These are phyloP conservation scores for Thelonectria blattea DNA, from an alignment of 2,329 filamentous ascomycete species.

Conservation along the genomic window DNA sequence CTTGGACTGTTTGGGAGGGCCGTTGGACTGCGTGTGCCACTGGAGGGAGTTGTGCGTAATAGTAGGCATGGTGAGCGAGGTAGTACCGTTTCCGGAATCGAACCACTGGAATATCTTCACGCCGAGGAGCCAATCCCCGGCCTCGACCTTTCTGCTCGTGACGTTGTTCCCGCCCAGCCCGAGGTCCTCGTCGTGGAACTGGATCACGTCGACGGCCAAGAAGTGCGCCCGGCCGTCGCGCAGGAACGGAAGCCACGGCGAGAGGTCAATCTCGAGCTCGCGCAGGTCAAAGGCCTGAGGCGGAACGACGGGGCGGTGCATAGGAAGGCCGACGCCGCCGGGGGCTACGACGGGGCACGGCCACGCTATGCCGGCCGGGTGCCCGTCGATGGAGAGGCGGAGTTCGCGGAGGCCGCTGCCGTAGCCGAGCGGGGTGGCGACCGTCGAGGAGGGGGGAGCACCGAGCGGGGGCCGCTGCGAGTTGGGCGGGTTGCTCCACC, in stretches of 20 bases:
- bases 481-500: slow-evolving; percentile 79
- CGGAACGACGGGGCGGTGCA: slow-evolving; percentile 81
- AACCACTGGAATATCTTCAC: slow-evolving; percentile 6
- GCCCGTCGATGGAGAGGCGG: slow-evolving; percentile 75
- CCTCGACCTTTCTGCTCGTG: not conserved
- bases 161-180: slow-evolving; percentile 24
- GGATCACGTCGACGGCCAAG: slow-evolving; percentile 71
- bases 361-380: slow-evolving; percentile 77
- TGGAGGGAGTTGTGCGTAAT: not conserved
- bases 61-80: not conserved
- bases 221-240: slow-evolving; percentile 69
- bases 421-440: slow-evolving; percentile 68
- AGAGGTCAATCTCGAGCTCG: slow-evolving; percentile 83
- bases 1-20: not conserved
- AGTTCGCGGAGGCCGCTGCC: slow-evolving; percentile 80
- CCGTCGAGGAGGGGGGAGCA: too few relatives aligned
- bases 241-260: slow-evolving; percentile 74
- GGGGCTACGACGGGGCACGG: slow-evolving; percentile 85
- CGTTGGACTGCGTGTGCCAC: not conserved
- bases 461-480: slow-evolving; percentile 65
- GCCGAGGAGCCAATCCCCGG: slow-evolving; percentile 1
- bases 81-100: not conserved
- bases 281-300: slow-evolving; percentile 79
- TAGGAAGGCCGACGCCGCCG: slow-evolving; percentile 75
- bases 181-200: slow-evolving; percentile 59